Conservation (phyloP, 169 alveolate species). For the Perkinsus marinus region DNA sequence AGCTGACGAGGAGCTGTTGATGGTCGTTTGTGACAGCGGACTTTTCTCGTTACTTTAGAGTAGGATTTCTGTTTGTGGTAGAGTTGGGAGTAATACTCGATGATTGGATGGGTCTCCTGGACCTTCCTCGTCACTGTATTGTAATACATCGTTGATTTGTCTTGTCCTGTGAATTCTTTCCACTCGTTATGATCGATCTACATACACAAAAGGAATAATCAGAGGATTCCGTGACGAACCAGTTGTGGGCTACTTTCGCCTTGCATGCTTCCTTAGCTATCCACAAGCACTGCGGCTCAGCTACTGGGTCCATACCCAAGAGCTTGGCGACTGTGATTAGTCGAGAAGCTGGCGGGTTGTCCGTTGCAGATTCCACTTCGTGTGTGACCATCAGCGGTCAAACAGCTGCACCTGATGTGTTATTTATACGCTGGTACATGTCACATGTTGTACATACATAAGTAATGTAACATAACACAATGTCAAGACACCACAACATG, state of each 20-base stretch:
- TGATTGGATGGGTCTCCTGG: not conserved
- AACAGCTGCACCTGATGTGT: no score
- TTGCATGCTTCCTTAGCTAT: not conserved
- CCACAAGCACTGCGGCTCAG: slow-evolving; percentile 1
- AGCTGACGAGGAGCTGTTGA: not conserved
- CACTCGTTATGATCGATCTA: not conserved
- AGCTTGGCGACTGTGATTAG: not conserved
- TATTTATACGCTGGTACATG: no score
- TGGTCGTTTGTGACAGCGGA: not conserved
- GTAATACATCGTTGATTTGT: not conserved
- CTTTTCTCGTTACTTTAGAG: not conserved
- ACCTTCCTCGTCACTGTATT: not conserved
- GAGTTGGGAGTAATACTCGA: not conserved
- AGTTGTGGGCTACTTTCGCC: not conserved
- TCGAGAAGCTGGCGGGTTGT: not conserved
- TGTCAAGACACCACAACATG: no score
- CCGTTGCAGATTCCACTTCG: not conserved
- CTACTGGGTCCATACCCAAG: slow-evolving; percentile 1
- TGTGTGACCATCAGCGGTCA: no score
- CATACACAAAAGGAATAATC: not conserved
- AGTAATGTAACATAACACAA: no score
- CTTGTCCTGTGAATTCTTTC: not conserved
- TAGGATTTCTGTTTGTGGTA: not conserved
- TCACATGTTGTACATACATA: no score
- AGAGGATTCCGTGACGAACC: not conserved